Percentiles rank a stretch among this genome's conserved stretches.
These are phyloP conservation scores for Naegleria fowleri DNA, from an alignment of 208 protist species.

Conservation along the genomic window DNA sequence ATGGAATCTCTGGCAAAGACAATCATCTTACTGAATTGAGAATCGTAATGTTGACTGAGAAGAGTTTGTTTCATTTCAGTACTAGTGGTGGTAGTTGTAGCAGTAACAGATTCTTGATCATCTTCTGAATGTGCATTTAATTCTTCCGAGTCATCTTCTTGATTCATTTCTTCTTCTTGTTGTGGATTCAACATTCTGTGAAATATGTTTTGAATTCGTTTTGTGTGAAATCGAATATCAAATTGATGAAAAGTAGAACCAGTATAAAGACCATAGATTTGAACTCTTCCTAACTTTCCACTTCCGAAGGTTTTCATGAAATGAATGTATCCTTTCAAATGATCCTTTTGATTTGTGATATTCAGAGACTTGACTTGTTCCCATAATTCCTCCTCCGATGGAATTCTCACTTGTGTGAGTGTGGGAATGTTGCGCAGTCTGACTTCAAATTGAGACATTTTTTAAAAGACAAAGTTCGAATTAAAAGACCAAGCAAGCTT, in stretches of 20 bases:
- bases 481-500: no score
- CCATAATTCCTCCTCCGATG: background rate
- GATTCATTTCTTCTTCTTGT: background rate
- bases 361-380: background rate
- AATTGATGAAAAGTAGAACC: background rate
- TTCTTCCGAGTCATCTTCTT: background rate
- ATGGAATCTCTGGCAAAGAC: background rate
- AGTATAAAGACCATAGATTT: background rate
- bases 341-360: background rate
- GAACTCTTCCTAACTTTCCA: conserved; percentile 3
- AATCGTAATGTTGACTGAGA: background rate
- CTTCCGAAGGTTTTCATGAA: background rate
- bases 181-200: background rate
- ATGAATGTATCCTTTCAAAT: background rate
- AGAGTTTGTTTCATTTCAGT: background rate
- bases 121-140: no score
- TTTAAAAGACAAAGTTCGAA: no score
- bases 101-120: no score
- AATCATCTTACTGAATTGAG: background rate
- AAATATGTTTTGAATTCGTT: background rate
- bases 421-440: background rate
- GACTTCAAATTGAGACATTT: background rate
- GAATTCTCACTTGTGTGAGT: background rate
- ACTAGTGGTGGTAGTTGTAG: no score
- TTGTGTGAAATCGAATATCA: background rate